Percentiles rank a stretch among this genome's conserved stretches.
Evolutionary conservation across 169 alveolate genomes (phyloP).

Genomic region (Plasmodium sp.): DNA sequence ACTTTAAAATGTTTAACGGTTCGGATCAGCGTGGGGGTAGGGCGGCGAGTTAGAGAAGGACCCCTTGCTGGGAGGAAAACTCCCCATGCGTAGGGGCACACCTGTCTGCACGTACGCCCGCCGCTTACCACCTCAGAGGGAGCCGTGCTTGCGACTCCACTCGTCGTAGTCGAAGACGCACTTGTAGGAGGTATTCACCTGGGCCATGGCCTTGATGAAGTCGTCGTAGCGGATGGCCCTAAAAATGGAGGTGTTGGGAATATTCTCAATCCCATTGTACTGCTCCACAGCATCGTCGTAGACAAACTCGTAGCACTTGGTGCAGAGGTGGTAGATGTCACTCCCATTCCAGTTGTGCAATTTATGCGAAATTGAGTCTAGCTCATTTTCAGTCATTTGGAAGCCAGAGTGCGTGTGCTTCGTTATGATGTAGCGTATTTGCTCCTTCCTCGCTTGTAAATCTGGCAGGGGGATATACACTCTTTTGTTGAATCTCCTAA

Average conservation of each 20-base stretch:
- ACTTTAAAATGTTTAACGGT: background rate
- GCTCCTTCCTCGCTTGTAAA: slow-evolving; percentile 87
- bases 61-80: background rate
- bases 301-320: slow-evolving; percentile 90
- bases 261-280: slow-evolving; percentile 87
- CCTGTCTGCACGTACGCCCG: too few species aligned
- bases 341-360: slow-evolving; percentile 91
- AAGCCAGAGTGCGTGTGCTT: slow-evolving; percentile 84
- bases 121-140: background rate
- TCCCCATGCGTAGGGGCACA: background rate
- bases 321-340: slow-evolving; percentile 87
- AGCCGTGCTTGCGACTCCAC: slow-evolving; percentile 66
- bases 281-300: slow-evolving; percentile 90
- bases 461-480: slow-evolving; percentile 95
- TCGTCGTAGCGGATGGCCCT: slow-evolving; percentile 87
- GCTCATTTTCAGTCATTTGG: slow-evolving; percentile 84
- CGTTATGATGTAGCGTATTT: slow-evolving; percentile 86
- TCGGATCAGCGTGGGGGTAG: background rate
- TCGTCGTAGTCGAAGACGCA: slow-evolving; percentile 59
- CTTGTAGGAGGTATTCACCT: slow-evolving; percentile 84
- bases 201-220: slow-evolving; percentile 84
- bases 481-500: slow-evolving; percentile 93
- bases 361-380: slow-evolving; percentile 78
- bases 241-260: slow-evolving; percentile 86
- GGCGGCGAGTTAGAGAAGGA: background rate